Evolutionary conservation across 257 asterid species (phyloP), one percentile per base, ranked within the genome.

Genomic region (Gardenia jasminoides): DNA sequence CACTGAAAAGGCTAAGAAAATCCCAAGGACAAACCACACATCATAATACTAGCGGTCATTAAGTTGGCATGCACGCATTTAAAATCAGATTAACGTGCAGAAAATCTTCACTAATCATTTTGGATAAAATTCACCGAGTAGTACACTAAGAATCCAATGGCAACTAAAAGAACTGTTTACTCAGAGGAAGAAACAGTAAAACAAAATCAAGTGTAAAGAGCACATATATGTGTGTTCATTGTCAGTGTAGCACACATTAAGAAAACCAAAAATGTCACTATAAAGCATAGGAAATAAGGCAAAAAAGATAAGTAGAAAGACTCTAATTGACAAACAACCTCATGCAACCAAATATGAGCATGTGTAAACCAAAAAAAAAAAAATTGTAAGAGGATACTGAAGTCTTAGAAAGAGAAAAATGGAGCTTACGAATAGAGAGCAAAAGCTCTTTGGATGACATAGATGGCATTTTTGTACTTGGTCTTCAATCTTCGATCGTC

Each of bases 401-500:
- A 70, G 58, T 11, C 59, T 1, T 1, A 80, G 31, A 77, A 67
- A 58, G 15, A 78, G 46, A 64, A 43, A 86, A 69, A 62, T 33
- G 79, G 67, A 65, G 70, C 92, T 46, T 88, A 94, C 98, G 95
- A 75, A 88, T 93, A 93, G 77, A 93, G 96, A 78, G 97, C 96
- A 50, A 94, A 88, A 76, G 97, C 94, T 83, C 98, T 88, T 85
- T 74, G 92, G 83, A 94, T 94, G 54, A 92, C 97, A 79, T 89
- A 85, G 83, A 94, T 86, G 84, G 98, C 97, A 76, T 91, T 94
- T 83, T 83, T 87, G 86, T 91, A 94, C 92, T 94, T 94, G 1
- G 93, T 92, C 90, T 88, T 91, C 90, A 94, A 83, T 82, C 98
- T 86, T 75, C 78, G 79, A 80, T 94, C 98, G 81, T 91, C 92